Conservation (phyloP, 306 rosid species). For the Benincasa hispida region DNA sequence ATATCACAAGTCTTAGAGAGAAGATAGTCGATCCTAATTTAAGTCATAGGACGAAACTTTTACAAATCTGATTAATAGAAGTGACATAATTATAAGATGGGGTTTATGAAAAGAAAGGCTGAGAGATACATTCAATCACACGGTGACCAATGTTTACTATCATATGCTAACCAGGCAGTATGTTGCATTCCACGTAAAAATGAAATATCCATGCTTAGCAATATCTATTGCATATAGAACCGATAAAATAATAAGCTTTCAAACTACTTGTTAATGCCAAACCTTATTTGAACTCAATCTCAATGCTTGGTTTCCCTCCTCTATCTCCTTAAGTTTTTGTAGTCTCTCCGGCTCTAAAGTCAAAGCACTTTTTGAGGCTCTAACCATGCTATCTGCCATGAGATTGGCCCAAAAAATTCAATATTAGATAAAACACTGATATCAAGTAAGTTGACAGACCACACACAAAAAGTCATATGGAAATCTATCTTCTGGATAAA, state of each 20-base stretch:
- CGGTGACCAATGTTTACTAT: not conserved
- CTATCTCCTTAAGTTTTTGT: conserved; percentile 46
- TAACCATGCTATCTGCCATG: conserved; percentile 38
- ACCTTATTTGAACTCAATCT: conserved; percentile 52
- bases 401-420: conserved; percentile 2
- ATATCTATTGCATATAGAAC: not conserved
- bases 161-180: not conserved
- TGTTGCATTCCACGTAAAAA: not conserved
- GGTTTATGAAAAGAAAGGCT: not conserved
- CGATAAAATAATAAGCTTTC: not conserved
- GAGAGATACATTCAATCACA: not conserved
- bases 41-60: not conserved
- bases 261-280: not conserved
- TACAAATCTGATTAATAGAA: not conserved
- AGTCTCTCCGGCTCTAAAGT: conserved; percentile 54
- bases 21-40: not conserved
- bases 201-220: not conserved
- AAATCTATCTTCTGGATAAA: not conserved
- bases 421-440: conserved; percentile 2
- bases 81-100: not conserved
- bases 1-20: not conserved
- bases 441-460: not conserved
- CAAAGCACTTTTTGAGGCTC: conserved; percentile 58
- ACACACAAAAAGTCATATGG: not conserved
- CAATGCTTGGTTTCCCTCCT: conserved; percentile 36